Evolutionary conservation across 768 basidiomycete species (phyloP).

Genomic region (Tulasnella sp.): DNA sequence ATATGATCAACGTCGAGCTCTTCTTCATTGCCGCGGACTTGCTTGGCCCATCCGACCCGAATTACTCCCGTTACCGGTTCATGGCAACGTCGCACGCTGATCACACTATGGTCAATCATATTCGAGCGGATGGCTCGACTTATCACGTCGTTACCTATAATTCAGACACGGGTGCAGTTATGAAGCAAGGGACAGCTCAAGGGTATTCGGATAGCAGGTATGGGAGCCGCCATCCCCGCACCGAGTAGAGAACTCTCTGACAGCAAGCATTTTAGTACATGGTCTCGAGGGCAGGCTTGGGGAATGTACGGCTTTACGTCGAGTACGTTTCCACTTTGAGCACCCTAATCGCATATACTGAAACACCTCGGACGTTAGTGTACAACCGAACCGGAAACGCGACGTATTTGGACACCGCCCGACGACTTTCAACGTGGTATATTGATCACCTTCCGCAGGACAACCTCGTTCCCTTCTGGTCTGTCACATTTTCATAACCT

Average conservation of each 20-base stretch:
- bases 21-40: conserved; percentile 27
- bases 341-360: not conserved
- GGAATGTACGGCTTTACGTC: conserved; percentile 70
- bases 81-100: conserved; percentile 41
- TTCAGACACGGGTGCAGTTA: conserved; percentile 57
- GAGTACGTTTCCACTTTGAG: conserved; percentile 49
- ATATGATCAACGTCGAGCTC: conserved; percentile 39
- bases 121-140: conserved; percentile 37
- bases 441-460: conserved; percentile 60
- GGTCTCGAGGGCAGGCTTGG: conserved; percentile 77
- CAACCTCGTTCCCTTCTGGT: conserved; percentile 69
- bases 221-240: not conserved
- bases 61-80: conserved; percentile 26
- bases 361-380: conserved; percentile 50
- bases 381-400: conserved; percentile 55
- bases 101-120: conserved; percentile 40
- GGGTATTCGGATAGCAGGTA: conserved; percentile 56
- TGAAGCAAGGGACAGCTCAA: conserved; percentile 60
- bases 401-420: conserved; percentile 63
- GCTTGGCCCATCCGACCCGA: conserved; percentile 34
- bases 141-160: conserved; percentile 40
- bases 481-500: conserved; percentile 34
- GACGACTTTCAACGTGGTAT: conserved; percentile 63
- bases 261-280: conserved; percentile 53
- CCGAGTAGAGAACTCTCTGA: not conserved